Evolutionary conservation across 2,329 filamentous ascomycete species (phyloP), one percentile per base, ranked within the genome.

Genomic region (Alternaria sp.): DNA sequence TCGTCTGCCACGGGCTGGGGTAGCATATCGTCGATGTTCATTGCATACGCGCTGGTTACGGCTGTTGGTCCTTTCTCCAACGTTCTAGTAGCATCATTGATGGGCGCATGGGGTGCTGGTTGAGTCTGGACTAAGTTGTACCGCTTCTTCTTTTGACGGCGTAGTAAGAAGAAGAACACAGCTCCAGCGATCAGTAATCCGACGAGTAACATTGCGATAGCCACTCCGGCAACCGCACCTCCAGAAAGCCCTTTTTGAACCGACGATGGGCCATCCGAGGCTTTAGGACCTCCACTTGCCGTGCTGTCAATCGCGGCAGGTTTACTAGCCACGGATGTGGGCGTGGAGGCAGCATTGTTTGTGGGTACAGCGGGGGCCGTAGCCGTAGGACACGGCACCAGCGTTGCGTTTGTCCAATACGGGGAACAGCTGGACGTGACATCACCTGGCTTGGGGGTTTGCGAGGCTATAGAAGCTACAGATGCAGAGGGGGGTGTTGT

Each of bases 1-100:
- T 67, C 63, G 50, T 74, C 71, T 30, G 68, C 62, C 4, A 54
- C 61, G 3, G 71, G 71, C 27, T 72, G 71, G 0, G 71, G 71
- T 11, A 73, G 59, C n/a, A 64, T 25, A 16, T 65, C 57, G 14
- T 69, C 67, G 34, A 67, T 48, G n/a, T 34, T 57, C 0, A 36
- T 48, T 3, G 51, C 36, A 8, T 57, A 16, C 1, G 45, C 43
- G 18, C 59, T 30, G 0, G 51, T 32, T 12, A 12, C 16, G 2
- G 20, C 28, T 9, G 25, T 2, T 25, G 51, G 28, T 9, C 18
- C 38, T 25, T 54, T 54, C 38, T 54, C 38, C 10, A n/a, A 3
- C 3, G 1, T 27, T n/a, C 12, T 14, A 7, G 3, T 30, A 2
- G 52, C 30, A 4, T 22, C 20, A 9, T 16, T 10, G 11, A 6